phyloP scores from a whole-genome alignment of 106 monocot genomes.

The Platanthera zijinensis region DNA sequence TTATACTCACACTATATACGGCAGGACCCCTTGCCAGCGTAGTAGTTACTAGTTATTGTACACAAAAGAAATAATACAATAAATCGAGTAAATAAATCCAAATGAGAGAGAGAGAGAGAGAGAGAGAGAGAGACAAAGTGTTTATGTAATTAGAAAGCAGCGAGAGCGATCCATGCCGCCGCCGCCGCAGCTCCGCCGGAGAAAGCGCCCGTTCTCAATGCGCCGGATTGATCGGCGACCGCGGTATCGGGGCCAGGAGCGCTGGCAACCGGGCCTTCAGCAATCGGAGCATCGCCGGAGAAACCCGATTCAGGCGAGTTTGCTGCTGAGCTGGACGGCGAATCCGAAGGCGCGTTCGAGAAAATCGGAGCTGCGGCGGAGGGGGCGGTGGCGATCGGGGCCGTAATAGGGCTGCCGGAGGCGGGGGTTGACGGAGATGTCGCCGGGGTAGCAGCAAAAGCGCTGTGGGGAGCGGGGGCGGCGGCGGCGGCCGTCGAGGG shows the following conservation, averaged over 20 bases:
- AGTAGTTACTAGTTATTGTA: no score
- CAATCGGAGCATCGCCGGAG: background rate
- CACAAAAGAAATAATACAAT: background rate
- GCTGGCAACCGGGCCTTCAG: background rate
- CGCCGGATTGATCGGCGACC: background rate
- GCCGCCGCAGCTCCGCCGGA: background rate
- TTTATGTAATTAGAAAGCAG: slow-evolving; percentile 2
- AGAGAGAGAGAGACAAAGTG: background rate
- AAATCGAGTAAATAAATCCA: background rate
- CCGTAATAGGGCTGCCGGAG: no score
- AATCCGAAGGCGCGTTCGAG: background rate
- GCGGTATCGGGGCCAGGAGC: background rate
- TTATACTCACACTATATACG: no score
- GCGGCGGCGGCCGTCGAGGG: slow-evolving; percentile 1
- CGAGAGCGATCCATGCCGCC: background rate
- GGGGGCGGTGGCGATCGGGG: background rate
- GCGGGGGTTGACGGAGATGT: background rate
- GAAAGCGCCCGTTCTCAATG: background rate
- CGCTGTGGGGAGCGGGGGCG: background rate
- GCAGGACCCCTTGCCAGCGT: no score
- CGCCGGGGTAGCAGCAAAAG: background rate
- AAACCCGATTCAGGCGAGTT: background rate
- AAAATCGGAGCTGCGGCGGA: background rate
- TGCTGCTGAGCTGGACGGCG: background rate
- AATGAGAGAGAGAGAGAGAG: background rate